Evolutionary conservation across 352 stramenopile species (phyloP).

Genomic region (Pythium aquatile): DNA sequence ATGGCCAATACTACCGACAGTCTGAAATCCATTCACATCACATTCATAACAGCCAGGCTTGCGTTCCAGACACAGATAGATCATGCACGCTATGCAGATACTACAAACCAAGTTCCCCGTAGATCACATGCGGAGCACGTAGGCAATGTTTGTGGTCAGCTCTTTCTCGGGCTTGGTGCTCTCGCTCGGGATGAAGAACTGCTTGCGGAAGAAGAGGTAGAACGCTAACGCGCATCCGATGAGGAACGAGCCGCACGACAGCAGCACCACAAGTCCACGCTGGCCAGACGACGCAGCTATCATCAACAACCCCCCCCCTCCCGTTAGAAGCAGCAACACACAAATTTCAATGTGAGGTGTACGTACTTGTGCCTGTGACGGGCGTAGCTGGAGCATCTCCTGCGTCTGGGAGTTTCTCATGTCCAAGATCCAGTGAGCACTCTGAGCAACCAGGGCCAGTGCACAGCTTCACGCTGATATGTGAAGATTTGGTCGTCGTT

Average conservation of each 20-base stretch:
- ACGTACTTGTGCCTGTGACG: constrained; percentile 5
- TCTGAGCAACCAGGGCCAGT: constrained; percentile 4
- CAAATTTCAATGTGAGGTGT: not conserved
- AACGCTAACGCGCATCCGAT: constrained; percentile 37
- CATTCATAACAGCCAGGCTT: not conserved
- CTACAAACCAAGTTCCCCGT: not conserved
- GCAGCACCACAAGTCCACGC: constrained; percentile 34
- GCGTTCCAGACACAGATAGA: not conserved
- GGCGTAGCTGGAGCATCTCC: not conserved
- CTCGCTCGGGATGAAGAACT: constrained; percentile 34
- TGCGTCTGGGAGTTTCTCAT: not conserved
- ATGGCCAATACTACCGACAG: not conserved
- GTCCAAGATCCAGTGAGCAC: not conserved
- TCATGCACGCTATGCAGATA: not conserved
- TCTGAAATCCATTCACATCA: not conserved
- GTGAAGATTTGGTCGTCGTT: not conserved
- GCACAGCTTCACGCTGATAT: constrained; percentile 11
- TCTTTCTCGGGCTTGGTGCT: constrained; percentile 54
- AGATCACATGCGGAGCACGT: constrained; percentile 39
- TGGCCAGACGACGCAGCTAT: constrained; percentile 16
- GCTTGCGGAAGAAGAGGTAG: constrained; percentile 42
- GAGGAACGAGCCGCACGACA: constrained; percentile 49
- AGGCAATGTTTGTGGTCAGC: constrained; percentile 46
- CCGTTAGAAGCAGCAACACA: not conserved
- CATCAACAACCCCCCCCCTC: not conserved